A percentile compares a stretch with the other conserved stretches of the same genome.
phyloP scores from a whole-genome alignment of 2,329 filamentous ascomycete genomes.

The Monilinia fructicola region DNA sequence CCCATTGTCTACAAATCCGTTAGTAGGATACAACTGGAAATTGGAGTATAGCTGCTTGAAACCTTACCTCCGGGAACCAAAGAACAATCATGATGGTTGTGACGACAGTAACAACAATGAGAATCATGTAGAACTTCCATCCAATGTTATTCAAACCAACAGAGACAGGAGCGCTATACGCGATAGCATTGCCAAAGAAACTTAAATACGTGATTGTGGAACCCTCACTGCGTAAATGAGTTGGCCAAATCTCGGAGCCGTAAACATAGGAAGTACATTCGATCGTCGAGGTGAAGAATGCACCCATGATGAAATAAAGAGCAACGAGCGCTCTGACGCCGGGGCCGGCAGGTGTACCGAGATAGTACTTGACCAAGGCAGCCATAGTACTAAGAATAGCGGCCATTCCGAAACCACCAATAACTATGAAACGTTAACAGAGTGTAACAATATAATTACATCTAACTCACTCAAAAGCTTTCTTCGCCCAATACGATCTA shows the following conservation, averaged over 20 bases:
- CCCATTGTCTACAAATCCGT: slow-evolving; percentile 31
- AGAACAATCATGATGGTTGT: slow-evolving; percentile 33
- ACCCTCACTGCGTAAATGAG: slow-evolving; percentile 37
- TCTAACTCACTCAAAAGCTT: slow-evolving; percentile 13
- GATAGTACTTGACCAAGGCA: slow-evolving; percentile 19
- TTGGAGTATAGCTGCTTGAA: neutral
- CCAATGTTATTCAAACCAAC: slow-evolving; percentile 35
- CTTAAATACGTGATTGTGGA: slow-evolving; percentile 10
- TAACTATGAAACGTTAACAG: slow-evolving; percentile 27
- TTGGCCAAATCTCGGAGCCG: slow-evolving; percentile 42
- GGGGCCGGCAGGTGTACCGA: slow-evolving; percentile 7
- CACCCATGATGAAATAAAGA: slow-evolving; percentile 18
- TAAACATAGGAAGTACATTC: slow-evolving; percentile 38
- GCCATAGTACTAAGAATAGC: slow-evolving; percentile 32
- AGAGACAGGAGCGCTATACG: slow-evolving; percentile 7
- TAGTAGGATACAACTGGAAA: neutral
- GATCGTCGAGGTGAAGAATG: slow-evolving; percentile 17
- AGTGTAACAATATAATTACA: neutral
- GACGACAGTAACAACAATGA: slow-evolving; percentile 35
- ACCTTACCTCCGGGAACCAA: slow-evolving; percentile 36
- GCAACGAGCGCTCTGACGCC: slow-evolving; percentile 20
- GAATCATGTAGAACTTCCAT: slow-evolving; percentile 41
- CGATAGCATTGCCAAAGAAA: slow-evolving; percentile 19
- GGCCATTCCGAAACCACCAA: slow-evolving; percentile 33
- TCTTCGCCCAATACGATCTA: slow-evolving; percentile 13